Conservation (phyloP, 495 filamentous ascomycete genomes). For the Usnea hakonensis region DNA sequence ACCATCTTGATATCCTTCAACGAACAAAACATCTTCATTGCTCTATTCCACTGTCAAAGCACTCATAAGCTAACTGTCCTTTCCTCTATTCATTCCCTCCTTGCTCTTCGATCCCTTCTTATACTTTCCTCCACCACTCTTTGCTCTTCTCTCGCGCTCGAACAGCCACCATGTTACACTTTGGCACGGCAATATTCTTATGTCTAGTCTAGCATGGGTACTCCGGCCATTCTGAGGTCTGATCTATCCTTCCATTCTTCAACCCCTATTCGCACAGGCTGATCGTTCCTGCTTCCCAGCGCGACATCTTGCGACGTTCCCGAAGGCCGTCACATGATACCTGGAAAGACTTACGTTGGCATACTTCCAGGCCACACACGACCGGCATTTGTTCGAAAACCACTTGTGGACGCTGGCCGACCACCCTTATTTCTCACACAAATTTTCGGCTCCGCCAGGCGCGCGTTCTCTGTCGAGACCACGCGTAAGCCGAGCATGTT, state of each 20-base stretch:
- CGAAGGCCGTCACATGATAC: slow-evolving; percentile 12
- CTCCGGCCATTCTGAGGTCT: not conserved
- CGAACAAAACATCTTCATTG: not conserved
- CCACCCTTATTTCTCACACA: slow-evolving; percentile 1
- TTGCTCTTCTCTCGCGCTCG: not conserved
- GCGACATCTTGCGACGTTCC: not conserved
- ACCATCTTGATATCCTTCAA: not conserved
- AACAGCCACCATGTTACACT: not conserved
- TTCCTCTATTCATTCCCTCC: not conserved
- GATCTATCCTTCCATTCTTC: not conserved
- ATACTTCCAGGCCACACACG: slow-evolving; percentile 17
- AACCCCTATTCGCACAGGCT: not conserved
- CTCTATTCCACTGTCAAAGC: not conserved
- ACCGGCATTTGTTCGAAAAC: slow-evolving; percentile 18
- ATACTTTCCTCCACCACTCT: not conserved
- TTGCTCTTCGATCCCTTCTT: not conserved
- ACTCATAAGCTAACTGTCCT: not conserved
- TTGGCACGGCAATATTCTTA: not conserved
- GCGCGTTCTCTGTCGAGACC: slow-evolving; percentile 1
- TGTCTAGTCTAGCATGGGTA: not conserved
- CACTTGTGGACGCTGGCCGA: not conserved
- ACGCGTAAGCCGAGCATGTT: slow-evolving; percentile 3
- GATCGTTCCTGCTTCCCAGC: slow-evolving; percentile 6
- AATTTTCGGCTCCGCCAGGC: not conserved
- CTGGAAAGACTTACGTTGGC: slow-evolving; percentile 22